Base-by-base conservation (phyloP, 75 land plant species). In the Cunninghamia lanceolata region DNA sequence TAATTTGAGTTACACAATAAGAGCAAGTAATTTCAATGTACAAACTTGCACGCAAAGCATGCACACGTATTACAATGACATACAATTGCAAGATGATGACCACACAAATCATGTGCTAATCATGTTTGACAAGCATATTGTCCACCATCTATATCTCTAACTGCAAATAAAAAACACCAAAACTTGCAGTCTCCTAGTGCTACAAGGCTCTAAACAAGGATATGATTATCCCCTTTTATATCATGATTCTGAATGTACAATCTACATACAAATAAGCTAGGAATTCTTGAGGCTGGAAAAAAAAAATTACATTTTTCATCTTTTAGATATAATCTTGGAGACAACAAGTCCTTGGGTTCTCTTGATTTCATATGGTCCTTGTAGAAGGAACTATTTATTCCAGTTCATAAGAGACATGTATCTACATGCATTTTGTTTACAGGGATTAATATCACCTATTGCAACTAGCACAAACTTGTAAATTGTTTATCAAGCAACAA, bases 401-500 rank as follows among this genome's bases (percentile, higher is more conserved):
- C 68, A 63, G 2, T 63, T 63, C 68, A 6, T 63, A 63, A 63
- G n/a, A 25, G 53, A 50, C 53, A 50, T 50, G 53, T 28, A 63
- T 25, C 25, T 21, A 25, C 2, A 28, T 4, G 68, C n/a, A 25
- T 63, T 63, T 63, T 25, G 9, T 63, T 63, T 63, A 63, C 68
- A 28, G 8, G 9, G 5, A 63, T 6, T 63, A 9, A 63, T 25
- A 63, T 25, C 68, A 63, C n/a, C 9, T 63, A 63, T 25, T 63
- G 28, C 68, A 63, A 4, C 68, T 28, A 6, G 28, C 68, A 73
- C 88, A 90, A 98, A 98, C 88, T 98, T 96, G 53, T 92, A 88
- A 85, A 98, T 14, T 38, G 36, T 53, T 43, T 43, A 85, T 92
- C 87, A 94, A 21, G 94, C 93, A 50, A 98, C 93, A 90, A 98